phyloP scores from a whole-genome alignment of 2,329 filamentous ascomycete genomes.

The Dothideomycetidae sp. region DNA sequence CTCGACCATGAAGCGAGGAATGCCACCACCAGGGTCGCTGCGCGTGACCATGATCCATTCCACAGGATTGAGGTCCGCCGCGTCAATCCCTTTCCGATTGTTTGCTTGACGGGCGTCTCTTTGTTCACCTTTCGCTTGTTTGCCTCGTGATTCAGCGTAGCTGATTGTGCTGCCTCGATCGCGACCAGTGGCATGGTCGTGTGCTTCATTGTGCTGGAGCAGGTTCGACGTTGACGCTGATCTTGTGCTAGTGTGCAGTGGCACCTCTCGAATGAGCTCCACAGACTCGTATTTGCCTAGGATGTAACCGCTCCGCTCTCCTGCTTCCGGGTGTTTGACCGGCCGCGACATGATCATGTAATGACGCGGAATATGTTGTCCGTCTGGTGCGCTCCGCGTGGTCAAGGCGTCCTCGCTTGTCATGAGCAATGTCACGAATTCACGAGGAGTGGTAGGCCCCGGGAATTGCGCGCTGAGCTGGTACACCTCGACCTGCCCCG shows the following conservation, averaged over 20 bases:
- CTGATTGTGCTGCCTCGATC: conserved; percentile 29
- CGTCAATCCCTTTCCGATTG: conserved; percentile 20
- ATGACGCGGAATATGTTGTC: conserved; percentile 42
- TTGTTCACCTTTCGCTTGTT: conserved; percentile 19
- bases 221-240: conserved; percentile 20
- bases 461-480: conserved; percentile 82
- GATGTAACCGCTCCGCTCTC: conserved; percentile 57
- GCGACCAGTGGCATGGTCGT: conserved; percentile 16
- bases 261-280: conserved; percentile 77
- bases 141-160: conserved; percentile 27
- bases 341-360: conserved; percentile 84
- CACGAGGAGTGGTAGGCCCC: conserved; percentile 71
- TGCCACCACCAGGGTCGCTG: conserved; percentile 75
- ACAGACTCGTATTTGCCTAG: conserved; percentile 82
- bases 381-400: conserved; percentile 27
- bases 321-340: conserved; percentile 60
- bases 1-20: conserved; percentile 84
- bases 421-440: conserved; percentile 70
- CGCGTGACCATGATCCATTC: conserved; percentile 92
- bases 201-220: conserved; percentile 12
- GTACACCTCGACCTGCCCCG: conserved; percentile 59
- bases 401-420: conserved; percentile 44
- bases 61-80: conserved; percentile 48
- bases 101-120: conserved; percentile 16
- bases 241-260: conserved; percentile 31